These are phyloP conservation scores for Hypseocharis bilobata DNA, from an alignment of 441 rosid species.

Conservation along the genomic window DNA sequence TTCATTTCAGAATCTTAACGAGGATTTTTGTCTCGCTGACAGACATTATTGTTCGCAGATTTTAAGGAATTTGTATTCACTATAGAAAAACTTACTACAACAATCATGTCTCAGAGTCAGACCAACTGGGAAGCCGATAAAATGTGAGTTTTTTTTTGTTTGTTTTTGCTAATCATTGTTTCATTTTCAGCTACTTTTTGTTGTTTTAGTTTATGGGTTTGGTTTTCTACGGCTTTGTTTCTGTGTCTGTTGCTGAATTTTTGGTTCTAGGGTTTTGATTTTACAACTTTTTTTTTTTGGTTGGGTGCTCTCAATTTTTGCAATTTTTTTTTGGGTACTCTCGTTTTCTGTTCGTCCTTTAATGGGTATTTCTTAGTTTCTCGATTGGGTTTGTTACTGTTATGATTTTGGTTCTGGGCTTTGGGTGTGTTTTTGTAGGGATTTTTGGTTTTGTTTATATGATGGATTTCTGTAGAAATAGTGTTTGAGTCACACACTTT, in stretches of 20 bases:
- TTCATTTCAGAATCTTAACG: background rate
- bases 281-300: background rate
- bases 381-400: background rate
- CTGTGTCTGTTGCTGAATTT: background rate
- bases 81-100: no score
- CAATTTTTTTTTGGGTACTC: background rate
- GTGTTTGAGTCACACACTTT: background rate
- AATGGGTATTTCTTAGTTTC: background rate
- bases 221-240: no score
- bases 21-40: background rate
- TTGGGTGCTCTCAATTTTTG: no score
- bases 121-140: conserved; percentile 8
- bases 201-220: background rate
- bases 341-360: background rate
- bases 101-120: conserved; percentile 4
- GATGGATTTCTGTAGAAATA: background rate
- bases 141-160: background rate
- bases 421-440: background rate
- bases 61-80: background rate
- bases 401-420: background rate
- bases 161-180: no score
- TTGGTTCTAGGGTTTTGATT: background rate
- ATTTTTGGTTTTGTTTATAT: no score
- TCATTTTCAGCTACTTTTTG: no score
- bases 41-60: background rate